These are phyloP conservation scores for Apiospora marii DNA, from an alignment of 2,329 filamentous ascomycete genomes.

Conservation along the genomic window DNA sequence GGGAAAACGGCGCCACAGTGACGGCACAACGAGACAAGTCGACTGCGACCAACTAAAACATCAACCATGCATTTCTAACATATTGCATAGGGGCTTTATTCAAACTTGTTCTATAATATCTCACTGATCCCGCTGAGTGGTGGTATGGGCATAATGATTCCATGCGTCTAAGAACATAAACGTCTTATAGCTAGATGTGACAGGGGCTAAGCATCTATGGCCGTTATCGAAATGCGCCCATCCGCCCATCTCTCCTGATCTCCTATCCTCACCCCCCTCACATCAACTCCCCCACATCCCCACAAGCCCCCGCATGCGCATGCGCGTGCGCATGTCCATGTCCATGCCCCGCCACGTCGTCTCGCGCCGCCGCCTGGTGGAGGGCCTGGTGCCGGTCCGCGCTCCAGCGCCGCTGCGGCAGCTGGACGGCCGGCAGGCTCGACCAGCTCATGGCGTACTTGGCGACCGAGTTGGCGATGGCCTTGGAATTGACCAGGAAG, in stretches of 20 bases:
- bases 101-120: too few species aligned
- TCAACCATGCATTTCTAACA: too few species aligned
- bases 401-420: slow-evolving; percentile 24
- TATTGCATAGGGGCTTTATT: too few species aligned
- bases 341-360: background rate
- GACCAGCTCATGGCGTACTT: slow-evolving; percentile 26
- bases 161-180: too few species aligned
- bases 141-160: too few species aligned
- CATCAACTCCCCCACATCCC: slow-evolving; percentile 8
- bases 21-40: too few species aligned
- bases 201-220: too few species aligned
- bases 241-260: background rate
- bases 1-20: too few species aligned
- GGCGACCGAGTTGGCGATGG: slow-evolving; percentile 30
- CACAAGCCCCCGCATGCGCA: slow-evolving; percentile 25
- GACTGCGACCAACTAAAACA: too few species aligned
- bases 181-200: too few species aligned
- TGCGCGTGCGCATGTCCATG: slow-evolving; percentile 8
- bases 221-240: too few species aligned
- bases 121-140: too few species aligned
- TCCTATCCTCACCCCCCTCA: background rate
- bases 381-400: slow-evolving; percentile 10
- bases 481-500: slow-evolving; percentile 41
- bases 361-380: background rate
- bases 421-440: slow-evolving; percentile 23